These are phyloP conservation scores for Zymoseptoria tritici DNA, from an alignment of 2,329 filamentous ascomycete species.

Conservation along the genomic window DNA sequence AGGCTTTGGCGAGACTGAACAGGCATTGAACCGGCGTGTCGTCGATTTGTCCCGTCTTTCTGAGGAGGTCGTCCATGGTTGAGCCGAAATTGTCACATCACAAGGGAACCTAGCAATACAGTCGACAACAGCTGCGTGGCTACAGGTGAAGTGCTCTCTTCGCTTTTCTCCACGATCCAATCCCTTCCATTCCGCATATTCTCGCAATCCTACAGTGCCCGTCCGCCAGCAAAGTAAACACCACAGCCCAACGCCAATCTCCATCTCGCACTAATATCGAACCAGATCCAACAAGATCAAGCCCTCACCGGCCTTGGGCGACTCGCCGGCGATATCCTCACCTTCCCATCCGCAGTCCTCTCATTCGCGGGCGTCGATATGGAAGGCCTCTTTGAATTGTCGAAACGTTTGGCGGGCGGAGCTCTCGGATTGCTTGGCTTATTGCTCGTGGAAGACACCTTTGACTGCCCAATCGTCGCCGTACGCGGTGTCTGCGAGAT, in stretches of 20 bases:
- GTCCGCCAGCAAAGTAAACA: neutral
- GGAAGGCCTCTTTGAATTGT: neutral
- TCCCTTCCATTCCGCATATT: neutral
- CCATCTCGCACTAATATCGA: neutral
- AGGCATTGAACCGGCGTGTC: neutral
- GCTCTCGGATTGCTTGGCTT: neutral
- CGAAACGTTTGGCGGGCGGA: neutral
- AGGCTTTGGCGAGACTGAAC: neutral
- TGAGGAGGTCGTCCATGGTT: no score
- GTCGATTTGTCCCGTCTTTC: no score
- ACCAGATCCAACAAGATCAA: neutral
- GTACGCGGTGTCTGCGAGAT: neutral
- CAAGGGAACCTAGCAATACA: neutral
- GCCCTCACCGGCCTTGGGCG: slow-evolving; percentile 13
- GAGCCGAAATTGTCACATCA: no score
- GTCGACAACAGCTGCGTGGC: neutral
- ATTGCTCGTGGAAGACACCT: neutral
- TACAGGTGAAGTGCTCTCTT: neutral
- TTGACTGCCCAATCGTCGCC: neutral
- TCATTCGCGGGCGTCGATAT: slow-evolving; percentile 2
- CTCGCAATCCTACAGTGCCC: neutral
- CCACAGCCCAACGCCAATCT: neutral
- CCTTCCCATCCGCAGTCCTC: slow-evolving; percentile 15
- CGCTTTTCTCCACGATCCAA: neutral
- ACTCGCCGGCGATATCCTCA: slow-evolving; percentile 16